Evolutionary conservation across 495 filamentous ascomycete genomes (phyloP), one percentile per base, ranked within the genome.

Genomic region (Sphaerosporella brunnea): DNA sequence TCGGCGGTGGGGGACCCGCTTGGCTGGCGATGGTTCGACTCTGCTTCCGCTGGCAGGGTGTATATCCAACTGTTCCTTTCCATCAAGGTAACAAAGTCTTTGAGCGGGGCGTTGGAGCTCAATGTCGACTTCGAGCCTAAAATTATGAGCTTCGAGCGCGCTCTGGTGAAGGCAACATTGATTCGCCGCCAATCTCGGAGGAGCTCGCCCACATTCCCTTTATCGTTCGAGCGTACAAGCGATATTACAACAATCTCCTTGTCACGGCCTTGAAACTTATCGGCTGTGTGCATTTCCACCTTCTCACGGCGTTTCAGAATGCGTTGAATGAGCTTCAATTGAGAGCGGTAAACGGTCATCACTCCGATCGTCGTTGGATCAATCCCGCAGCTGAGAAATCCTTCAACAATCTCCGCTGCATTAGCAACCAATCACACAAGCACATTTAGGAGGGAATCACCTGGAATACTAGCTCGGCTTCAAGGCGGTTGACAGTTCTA

Each of bases 271-370:
- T 97, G 90, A 63, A 93, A 97, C 45, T 84, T 83, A 58, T 97
- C 90, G 3, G 90, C 83, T 0, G 90, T 95, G 64, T 95, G 84
- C 73, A 95, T 84, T 63, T 97, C 90, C 10, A 97, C 74, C 0
- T 67, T 73, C 5, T 71, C 64, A 2, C 64, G 52, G 50, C 66
- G 56, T 36, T 62, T 68, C 20, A 71, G 69, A 38, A 77, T 64
- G 20, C 63, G 68, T 26, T 76, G 74, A 24, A 61, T 51, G 16
- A 52, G 48, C 44, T 61, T 61, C 0, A 97, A 79, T 61, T 97
- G 90, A 24, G 82, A 87, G 52, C 88, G 82, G 66, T 97, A 97
- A 62, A 94, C 83, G n/a, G 90, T 93, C 61, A 97, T 93, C 53
- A 96, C 78, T n/a, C 90, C 90, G 40, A 97, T 88, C 36, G 85